These are phyloP conservation scores for Pseudoneurospora amorphoporcata DNA, from an alignment of 495 filamentous ascomycete genomes.

Conservation along the genomic window DNA sequence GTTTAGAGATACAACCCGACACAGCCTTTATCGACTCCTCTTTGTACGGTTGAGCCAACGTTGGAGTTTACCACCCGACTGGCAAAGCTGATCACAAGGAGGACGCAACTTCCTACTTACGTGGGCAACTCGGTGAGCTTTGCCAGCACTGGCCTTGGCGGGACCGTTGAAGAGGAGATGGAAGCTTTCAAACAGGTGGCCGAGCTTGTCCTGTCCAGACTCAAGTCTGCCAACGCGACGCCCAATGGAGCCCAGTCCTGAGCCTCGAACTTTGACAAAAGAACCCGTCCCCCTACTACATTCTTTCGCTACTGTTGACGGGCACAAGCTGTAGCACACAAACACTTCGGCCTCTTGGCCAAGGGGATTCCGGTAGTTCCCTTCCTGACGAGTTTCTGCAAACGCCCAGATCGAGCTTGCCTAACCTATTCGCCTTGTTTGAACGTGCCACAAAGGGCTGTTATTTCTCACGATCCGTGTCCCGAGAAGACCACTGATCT, in stretches of 20 bases:
- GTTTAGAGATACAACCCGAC: constrained; percentile 42
- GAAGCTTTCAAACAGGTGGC: constrained; percentile 68
- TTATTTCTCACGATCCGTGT: background rate
- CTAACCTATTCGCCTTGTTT: background rate
- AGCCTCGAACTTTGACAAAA: background rate
- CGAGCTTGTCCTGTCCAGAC: constrained; percentile 51
- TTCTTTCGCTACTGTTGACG: background rate
- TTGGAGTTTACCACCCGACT: constrained; percentile 79
- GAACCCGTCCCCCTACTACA: background rate
- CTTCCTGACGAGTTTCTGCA: background rate
- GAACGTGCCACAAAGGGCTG: background rate
- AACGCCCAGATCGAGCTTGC: background rate
- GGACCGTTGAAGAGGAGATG: constrained; percentile 88
- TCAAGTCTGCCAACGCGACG: constrained; percentile 18
- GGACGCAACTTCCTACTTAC: constrained; percentile 62
- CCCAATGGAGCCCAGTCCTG: constrained; percentile 4
- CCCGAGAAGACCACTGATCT: background rate
- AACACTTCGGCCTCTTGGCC: background rate
- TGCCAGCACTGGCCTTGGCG: constrained; percentile 54
- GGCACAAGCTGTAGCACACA: background rate
- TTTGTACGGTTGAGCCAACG: constrained; percentile 64
- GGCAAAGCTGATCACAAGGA: constrained; percentile 69
- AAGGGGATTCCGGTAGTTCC: background rate
- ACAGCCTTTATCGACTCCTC: constrained; percentile 63
- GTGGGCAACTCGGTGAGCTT: constrained; percentile 72